Percentiles rank a stretch among this genome's conserved stretches.
Evolutionary conservation across 768 basidiomycete genomes (phyloP).

Genomic region (Leucosporidium creatinivorum): DNA sequence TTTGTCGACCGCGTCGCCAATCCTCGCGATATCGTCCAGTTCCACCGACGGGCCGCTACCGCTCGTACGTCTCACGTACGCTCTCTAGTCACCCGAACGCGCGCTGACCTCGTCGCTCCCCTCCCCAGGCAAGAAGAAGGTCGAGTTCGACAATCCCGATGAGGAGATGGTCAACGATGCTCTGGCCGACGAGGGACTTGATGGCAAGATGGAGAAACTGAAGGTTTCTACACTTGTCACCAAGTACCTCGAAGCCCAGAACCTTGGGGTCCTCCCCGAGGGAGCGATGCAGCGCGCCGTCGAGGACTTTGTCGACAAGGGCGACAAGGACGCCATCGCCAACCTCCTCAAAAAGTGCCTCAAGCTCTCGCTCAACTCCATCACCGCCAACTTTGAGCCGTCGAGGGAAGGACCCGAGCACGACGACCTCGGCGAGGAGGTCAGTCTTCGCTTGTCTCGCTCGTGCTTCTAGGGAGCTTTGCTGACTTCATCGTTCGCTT

Average conservation of each 20-base stretch:
- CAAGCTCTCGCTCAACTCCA: conserved; percentile 36
- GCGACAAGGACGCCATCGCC: conserved; percentile 79
- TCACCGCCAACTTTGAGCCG: conserved; percentile 28
- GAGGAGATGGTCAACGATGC: conserved; percentile 62
- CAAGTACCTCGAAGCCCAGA: conserved; percentile 86
- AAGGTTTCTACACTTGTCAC: conserved; percentile 81
- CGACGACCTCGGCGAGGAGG: conserved; percentile 42
- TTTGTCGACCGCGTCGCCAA: conserved; percentile 87
- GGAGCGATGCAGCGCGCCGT: conserved; percentile 89
- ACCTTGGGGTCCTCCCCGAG: conserved; percentile 83
- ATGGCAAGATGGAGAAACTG: conserved; percentile 53
- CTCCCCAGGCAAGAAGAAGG: conserved; percentile 46
- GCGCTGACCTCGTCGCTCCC: background rate
- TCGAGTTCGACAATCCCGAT: conserved; percentile 68
- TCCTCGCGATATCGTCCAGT: conserved; percentile 84
- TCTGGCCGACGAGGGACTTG: conserved; percentile 50
- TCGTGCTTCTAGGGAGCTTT: background rate
- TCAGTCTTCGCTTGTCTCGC: conserved; percentile 21
- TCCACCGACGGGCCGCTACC: conserved; percentile 70
- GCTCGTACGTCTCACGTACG: conserved; percentile 36
- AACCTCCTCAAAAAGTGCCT: conserved; percentile 43
- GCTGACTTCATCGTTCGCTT: background rate
- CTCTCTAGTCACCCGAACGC: background rate
- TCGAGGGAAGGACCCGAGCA: conserved; percentile 38
- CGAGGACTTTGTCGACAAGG: conserved; percentile 92